These are phyloP conservation scores for Trichoderma pleuroti DNA, from an alignment of 2,329 filamentous ascomycete species.

Conservation along the genomic window DNA sequence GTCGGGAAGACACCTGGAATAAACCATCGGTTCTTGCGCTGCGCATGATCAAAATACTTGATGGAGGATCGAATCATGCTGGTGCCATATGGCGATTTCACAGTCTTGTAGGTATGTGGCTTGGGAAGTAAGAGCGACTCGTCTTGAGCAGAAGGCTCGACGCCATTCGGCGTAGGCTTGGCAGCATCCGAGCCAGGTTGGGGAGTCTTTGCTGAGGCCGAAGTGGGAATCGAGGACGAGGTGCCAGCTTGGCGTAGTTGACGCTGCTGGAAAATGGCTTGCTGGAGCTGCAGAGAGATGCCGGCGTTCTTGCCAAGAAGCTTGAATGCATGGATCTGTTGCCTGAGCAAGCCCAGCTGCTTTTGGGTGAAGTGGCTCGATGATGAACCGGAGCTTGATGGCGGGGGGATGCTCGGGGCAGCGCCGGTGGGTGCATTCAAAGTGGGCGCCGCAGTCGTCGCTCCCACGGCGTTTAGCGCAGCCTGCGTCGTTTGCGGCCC, in stretches of 20 bases:
- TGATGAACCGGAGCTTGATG: conserved; percentile 31
- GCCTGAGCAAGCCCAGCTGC: conserved; percentile 73
- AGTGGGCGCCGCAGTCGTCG: conserved; percentile 39
- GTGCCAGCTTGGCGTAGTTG: conserved; percentile 59
- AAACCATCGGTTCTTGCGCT: conserved; percentile 71
- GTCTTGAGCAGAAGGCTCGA: conserved; percentile 35
- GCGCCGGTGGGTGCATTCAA: conserved; percentile 32
- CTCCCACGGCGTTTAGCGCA: conserved; percentile 33
- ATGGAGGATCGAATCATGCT: conserved; percentile 57
- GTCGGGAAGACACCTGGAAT: conserved; percentile 86
- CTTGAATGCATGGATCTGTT: conserved; percentile 91
- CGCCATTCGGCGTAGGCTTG: conserved; percentile 37
- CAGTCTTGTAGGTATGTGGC: conserved; percentile 62
- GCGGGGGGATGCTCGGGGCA: conserved; percentile 32
- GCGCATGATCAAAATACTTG: conserved; percentile 74
- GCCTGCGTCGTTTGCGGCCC: conserved; percentile 33
- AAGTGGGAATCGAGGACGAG: conserved; percentile 41
- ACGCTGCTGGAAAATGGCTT: conserved; percentile 74
- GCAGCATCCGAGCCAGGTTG: conserved; percentile 32
- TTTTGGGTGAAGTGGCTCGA: conserved; percentile 68
- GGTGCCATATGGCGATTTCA: conserved; percentile 68
- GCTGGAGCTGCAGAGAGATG: conserved; percentile 73
- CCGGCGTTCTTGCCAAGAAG: conserved; percentile 82
- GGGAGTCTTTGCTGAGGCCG: conserved; percentile 30
- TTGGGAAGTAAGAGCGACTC: conserved; percentile 36